phyloP scores from a whole-genome alignment of 176 grass and related monocot species.

The Oryza punctata region DNA sequence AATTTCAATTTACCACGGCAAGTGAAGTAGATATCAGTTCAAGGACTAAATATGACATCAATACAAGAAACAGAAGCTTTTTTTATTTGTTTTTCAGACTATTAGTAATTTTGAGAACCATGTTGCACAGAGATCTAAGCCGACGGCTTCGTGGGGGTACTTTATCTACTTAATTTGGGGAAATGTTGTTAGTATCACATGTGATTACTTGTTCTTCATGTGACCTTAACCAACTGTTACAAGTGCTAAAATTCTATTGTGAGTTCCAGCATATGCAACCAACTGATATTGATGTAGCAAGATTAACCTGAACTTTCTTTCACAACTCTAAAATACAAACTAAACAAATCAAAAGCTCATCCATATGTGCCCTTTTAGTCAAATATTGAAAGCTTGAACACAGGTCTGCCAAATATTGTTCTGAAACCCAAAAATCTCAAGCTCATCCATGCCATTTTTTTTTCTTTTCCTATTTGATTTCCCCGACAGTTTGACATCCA shows the following conservation, averaged over 20 bases:
- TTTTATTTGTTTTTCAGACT: background rate
- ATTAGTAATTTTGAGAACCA: conserved; percentile 1
- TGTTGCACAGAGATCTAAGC: background rate
- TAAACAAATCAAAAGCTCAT: background rate
- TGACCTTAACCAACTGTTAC: background rate
- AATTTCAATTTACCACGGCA: background rate
- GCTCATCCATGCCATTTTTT: background rate
- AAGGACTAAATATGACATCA: background rate
- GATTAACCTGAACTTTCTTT: background rate
- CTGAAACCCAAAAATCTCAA: background rate
- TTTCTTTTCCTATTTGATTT: background rate
- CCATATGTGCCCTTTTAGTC: background rate
- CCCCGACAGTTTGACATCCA: background rate
- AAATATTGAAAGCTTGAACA: background rate
- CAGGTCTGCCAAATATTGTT: background rate
- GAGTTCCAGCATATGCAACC: background rate
- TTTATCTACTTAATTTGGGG: background rate
- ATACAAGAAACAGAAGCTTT: background rate
- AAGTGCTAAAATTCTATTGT: background rate
- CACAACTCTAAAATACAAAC: background rate
- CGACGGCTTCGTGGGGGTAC: background rate
- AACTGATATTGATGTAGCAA: background rate
- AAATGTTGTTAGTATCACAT: conserved; percentile 33
- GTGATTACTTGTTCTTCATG: conserved; percentile 2
- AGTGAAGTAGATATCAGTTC: background rate